Conservation (phyloP, 768 basidiomycete genomes). For the button mushroom (Agaricus bisporus) region DNA sequence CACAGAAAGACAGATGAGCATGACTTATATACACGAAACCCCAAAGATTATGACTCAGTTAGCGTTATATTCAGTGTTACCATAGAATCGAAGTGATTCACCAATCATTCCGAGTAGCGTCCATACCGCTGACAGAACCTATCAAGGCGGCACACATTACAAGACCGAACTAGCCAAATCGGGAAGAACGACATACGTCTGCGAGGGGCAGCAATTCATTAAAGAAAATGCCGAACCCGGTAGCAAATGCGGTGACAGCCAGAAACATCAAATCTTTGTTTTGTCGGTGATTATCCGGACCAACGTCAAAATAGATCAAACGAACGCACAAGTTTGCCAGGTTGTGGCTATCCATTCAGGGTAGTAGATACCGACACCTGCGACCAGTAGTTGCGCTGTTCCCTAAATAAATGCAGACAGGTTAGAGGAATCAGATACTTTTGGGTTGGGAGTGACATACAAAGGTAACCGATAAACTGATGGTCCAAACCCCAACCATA, state of each 20-base stretch:
- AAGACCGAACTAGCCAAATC: not conserved
- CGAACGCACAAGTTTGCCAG: slow-evolving; percentile 50
- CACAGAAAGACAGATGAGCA: slow-evolving; percentile 46
- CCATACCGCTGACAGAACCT: slow-evolving; percentile 59
- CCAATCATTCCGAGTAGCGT: slow-evolving; percentile 52
- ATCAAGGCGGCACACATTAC: not conserved
- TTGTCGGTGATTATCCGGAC: not conserved
- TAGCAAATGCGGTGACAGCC: slow-evolving; percentile 41
- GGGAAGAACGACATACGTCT: slow-evolving; percentile 31
- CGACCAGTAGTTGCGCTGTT: slow-evolving; percentile 53
- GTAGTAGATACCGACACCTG: slow-evolving; percentile 51
- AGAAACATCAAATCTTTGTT: slow-evolving; percentile 48
- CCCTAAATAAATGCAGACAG: slow-evolving; percentile 25
- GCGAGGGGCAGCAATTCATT: slow-evolving; percentile 44
- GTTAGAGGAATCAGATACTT: too few relatives aligned
- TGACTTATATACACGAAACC: slow-evolving; percentile 29
- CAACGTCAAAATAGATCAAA: slow-evolving; percentile 3
- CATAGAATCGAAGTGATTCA: slow-evolving; percentile 14
- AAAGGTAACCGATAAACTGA: slow-evolving; percentile 61
- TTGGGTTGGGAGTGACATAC: slow-evolving; percentile 22
- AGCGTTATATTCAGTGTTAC: not conserved
- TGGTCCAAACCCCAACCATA: slow-evolving; percentile 64
- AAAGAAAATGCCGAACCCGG: slow-evolving; percentile 48
- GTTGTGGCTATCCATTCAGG: slow-evolving; percentile 51
- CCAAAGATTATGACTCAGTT: not conserved